Evolutionary conservation across 2,329 filamentous ascomycete species (phyloP), one percentile per base, ranked within the genome.

Genomic region (Chrysoporthe puriensis): DNA sequence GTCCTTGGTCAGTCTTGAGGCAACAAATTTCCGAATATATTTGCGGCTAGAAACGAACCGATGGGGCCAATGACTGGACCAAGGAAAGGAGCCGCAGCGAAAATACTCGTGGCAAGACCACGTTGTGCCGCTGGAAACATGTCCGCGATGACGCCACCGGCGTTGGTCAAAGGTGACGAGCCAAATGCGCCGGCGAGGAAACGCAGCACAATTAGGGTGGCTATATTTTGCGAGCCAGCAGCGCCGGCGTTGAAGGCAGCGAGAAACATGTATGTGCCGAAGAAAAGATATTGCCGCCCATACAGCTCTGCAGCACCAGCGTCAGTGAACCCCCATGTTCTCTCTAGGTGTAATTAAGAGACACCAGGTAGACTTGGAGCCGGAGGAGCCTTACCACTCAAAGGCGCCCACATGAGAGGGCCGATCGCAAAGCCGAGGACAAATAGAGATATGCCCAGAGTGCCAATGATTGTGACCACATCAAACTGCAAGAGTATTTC

Each of bases 131-230:
- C 83, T 8, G 79, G 73, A 73, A 89, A 90, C 77, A 90, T 85
- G 73, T 91, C 88, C 52, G 88, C 88, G 71, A 90, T 86, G 36
- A 88, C 83, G 71, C 87, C 88, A 3, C 87, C 87, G 1, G 85
- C 84, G 71, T 90, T 90, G 8, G 87, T 88, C 69, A 91, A 77
- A 1, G 88, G 86, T 0, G 87, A 87, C 0, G 86, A 86, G 4
- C 87, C 89, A 72, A 90, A 90, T 8, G 85, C 78, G 50, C 88
- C 88, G 32, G 86, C 85, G 63, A 92, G 85, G 78, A 92, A 92
- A n/a, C 90, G 86, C 50, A 91, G 80, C n/a, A 91, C 82, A 43
- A 92, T 78, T 2, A 93, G 79, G 1, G 86, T 85, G 60, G 80
- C 80, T 69, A 90, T 87, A 71, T 85, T 88, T 66, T 85, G 79